A percentile compares a stretch with the other conserved stretches of the same genome.
phyloP scores from a whole-genome alignment of 176 grass and related monocot genomes.

The Chloris gayana region DNA sequence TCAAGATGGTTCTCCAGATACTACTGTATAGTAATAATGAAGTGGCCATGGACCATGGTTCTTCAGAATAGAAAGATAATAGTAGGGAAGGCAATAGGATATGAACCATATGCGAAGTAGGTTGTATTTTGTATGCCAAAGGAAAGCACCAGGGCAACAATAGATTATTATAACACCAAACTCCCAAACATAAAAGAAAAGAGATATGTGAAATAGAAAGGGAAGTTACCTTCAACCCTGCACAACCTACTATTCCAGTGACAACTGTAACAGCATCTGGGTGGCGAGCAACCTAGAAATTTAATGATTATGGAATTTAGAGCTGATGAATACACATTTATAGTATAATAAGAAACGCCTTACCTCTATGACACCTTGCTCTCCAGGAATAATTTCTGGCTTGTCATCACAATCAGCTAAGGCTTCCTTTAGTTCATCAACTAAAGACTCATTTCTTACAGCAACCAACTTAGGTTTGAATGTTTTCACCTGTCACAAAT shows the following conservation, averaged over 20 bases:
- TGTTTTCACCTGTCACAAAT: slow-evolving; percentile 69
- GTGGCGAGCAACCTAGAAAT: slow-evolving; percentile 79
- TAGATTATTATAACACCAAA: background rate
- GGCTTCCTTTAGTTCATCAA: slow-evolving; percentile 89
- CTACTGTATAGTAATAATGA: slow-evolving; percentile 27
- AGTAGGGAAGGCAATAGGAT: slow-evolving; percentile 20
- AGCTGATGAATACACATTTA: background rate
- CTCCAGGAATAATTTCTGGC: slow-evolving; percentile 98
- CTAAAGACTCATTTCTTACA: slow-evolving; percentile 73
- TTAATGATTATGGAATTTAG: slow-evolving; percentile 8
- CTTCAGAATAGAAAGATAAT: slow-evolving; percentile 33
- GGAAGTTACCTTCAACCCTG: slow-evolving; percentile 85
- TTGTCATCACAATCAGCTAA: slow-evolving; percentile 89
- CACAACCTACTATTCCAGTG: slow-evolving; percentile 98
- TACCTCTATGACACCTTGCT: slow-evolving; percentile 91
- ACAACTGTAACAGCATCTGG: slow-evolving; percentile 90
- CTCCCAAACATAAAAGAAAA: slow-evolving; percentile 13
- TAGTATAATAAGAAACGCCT: slow-evolving; percentile 24
- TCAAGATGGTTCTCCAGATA: slow-evolving; percentile 27
- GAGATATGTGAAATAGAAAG: slow-evolving; percentile 22
- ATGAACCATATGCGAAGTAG: slow-evolving; percentile 12
- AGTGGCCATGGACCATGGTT: slow-evolving; percentile 31
- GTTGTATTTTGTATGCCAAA: background rate
- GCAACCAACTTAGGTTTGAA: slow-evolving; percentile 94
- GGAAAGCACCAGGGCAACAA: background rate